Percentiles rank a stretch among this genome's conserved stretches.
These are phyloP conservation scores for Aspergillus sp. DNA, from an alignment of 2,329 filamentous ascomycete genomes.

Conservation along the genomic window DNA sequence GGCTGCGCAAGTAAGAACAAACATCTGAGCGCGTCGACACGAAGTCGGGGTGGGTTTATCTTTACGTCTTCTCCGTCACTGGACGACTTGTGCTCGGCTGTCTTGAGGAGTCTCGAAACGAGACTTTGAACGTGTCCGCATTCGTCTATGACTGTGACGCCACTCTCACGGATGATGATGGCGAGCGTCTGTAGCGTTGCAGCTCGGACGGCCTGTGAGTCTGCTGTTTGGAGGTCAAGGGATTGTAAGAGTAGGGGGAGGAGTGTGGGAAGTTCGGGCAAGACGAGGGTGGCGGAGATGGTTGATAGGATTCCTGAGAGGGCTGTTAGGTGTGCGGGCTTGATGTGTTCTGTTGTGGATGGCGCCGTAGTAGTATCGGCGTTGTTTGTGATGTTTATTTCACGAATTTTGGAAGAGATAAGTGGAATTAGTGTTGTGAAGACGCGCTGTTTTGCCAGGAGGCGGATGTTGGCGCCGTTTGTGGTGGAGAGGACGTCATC, in stretches of 20 bases:
- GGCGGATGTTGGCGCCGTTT: conserved; percentile 62
- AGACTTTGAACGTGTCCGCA: conserved; percentile 59
- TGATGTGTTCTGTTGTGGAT: conserved; percentile 36
- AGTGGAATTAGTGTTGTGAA: conserved; percentile 60
- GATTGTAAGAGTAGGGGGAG: conserved; percentile 63
- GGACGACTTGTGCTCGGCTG: conserved; percentile 31
- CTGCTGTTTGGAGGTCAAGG: conserved; percentile 53
- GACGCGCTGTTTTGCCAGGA: conserved; percentile 63
- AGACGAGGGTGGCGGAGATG: conserved; percentile 59
- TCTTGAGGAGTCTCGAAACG: conserved; percentile 56
- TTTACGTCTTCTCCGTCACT: not conserved
- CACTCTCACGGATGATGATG: conserved; percentile 58
- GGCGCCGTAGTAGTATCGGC: conserved; percentile 26
- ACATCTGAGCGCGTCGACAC: conserved; percentile 38
- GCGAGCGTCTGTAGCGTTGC: conserved; percentile 61
- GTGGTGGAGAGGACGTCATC: conserved; percentile 61
- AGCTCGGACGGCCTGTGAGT: conserved; percentile 55
- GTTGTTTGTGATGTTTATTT: conserved; percentile 36
- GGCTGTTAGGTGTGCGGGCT: conserved; percentile 63
- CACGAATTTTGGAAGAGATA: conserved; percentile 54
- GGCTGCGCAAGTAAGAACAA: conserved; percentile 39
- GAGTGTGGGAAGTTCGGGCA: conserved; percentile 58
- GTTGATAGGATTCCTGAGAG: conserved; percentile 61
- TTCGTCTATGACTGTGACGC: conserved; percentile 49
- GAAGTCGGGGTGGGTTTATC: conserved; percentile 30